Base-by-base conservation (phyloP, 345 rosid species). In the Toxicodendron radicans region DNA sequence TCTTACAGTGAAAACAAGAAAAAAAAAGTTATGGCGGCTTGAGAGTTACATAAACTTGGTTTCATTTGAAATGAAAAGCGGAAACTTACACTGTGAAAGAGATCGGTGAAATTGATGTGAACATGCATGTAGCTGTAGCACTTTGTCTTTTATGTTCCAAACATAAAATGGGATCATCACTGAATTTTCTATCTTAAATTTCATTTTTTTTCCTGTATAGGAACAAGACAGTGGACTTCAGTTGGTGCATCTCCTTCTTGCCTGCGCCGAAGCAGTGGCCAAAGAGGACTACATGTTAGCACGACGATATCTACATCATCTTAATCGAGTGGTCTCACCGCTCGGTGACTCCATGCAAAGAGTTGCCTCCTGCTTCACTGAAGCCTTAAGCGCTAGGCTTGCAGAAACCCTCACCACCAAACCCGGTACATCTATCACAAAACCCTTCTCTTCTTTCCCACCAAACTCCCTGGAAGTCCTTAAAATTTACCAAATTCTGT, bases 161-260 rank as follows among this genome's bases (percentile, higher is more conserved):
- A 51, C 4, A 51, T 51, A 51, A 13, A 5, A 13, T 12, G 6
- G 54, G 54, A 12, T 45, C 41, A 48, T 66, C 45, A 24, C 20
- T 8, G 23, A 70, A 12, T 24, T 45, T 43, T 7, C n/a, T 21
- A 10, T 64, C 23, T 21, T 23, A 18, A 18, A 10, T 30, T 7
- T 10, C 8, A 32, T 46, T 65, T 13, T 24, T 48, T 23, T 33
- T 17, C 58, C 60, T 58, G 5, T 38, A 24, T 75, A 89, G 89
- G 91, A 89, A 45, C 89, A 89, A 73, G 93, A 87, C 66, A 89
- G 91, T 60, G 93, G 93, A 13, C 91, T 89, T 51, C 89, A 89
- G 72, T 67, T 89, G 66, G 86, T 87, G 62, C 90, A 89, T 76
- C 88, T 89, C 10, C 90, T 89, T 7, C 91, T 89, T 17, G 93